These are phyloP conservation scores for Heritiera fomes DNA, from an alignment of 345 rosid genomes.

Conservation along the genomic window DNA sequence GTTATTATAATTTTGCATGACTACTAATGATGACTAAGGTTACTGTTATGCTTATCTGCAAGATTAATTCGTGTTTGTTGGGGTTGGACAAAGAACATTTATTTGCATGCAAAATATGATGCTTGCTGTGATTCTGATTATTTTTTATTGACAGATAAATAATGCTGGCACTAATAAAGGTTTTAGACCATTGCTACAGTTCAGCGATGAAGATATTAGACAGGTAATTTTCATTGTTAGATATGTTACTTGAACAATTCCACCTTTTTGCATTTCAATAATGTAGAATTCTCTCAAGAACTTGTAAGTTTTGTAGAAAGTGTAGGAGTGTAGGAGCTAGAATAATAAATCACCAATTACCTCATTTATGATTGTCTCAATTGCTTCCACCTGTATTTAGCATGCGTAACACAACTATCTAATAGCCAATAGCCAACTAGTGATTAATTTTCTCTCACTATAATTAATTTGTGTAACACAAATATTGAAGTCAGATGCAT, in stretches of 20 bases:
- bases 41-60: neutral
- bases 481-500: neutral
- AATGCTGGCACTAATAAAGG: slow-evolving; percentile 96
- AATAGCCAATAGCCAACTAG: neutral
- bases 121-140: neutral
- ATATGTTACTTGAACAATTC: neutral
- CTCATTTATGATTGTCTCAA: neutral
- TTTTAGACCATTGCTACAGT: slow-evolving; percentile 83
- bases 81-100: slow-evolving; percentile 1
- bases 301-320: neutral
- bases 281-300: neutral
- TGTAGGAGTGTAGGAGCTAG: neutral
- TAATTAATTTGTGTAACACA: slow-evolving; percentile 5
- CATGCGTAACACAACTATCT: neutral
- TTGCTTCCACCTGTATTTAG: neutral
- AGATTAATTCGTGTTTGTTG: neutral
- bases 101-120: neutral
- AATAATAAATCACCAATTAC: neutral
- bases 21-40: neutral
- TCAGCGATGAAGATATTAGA: slow-evolving; percentile 77
- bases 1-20: neutral
- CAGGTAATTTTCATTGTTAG: slow-evolving; percentile 49
- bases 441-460: neutral
- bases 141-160: slow-evolving; percentile 60
- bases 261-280: neutral